phyloP scores from a whole-genome alignment of 179 eudicot species.

The Camellia oleifera region DNA sequence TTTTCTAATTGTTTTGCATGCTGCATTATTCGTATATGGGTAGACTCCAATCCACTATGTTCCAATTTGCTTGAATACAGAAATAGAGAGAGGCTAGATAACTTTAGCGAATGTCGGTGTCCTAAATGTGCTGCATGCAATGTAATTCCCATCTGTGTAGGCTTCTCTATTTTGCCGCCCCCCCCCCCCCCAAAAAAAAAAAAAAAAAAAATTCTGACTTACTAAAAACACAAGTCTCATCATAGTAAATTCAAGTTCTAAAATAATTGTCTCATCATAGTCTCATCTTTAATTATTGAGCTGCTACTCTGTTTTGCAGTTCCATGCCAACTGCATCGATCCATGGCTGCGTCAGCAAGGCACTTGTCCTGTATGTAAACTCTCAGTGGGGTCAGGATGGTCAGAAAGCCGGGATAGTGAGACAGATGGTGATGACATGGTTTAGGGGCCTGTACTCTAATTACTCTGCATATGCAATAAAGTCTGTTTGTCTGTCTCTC shows the following conservation, averaged over 20 bases:
- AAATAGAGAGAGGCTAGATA: not conserved
- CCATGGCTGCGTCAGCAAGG: conserved; percentile 31
- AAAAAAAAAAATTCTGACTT: not conserved
- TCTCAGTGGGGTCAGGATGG: conserved; percentile 23
- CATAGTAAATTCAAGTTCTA: not conserved
- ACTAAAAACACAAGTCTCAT: not conserved
- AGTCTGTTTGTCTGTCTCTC: too few species aligned
- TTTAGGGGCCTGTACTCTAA: conserved; percentile 1
- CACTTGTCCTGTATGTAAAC: conserved; percentile 32
- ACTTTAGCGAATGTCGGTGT: not conserved
- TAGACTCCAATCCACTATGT: not conserved
- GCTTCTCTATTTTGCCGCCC: not conserved
- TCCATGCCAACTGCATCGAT: conserved; percentile 45
- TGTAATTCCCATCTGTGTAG: not conserved
- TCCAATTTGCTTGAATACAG: not conserved
- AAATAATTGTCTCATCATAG: not conserved
- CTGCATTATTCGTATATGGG: not conserved
- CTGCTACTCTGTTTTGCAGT: conserved; percentile 31
- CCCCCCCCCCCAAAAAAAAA: not conserved
- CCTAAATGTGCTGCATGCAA: not conserved
- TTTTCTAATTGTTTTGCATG: too few species aligned
- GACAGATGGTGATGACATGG: conserved; percentile 31
- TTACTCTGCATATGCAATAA: too few species aligned
- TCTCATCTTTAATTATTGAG: not conserved
- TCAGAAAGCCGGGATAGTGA: conserved; percentile 22